Evolutionary conservation across 495 filamentous ascomycete species (phyloP).

Genomic region (Xylona heveae): DNA sequence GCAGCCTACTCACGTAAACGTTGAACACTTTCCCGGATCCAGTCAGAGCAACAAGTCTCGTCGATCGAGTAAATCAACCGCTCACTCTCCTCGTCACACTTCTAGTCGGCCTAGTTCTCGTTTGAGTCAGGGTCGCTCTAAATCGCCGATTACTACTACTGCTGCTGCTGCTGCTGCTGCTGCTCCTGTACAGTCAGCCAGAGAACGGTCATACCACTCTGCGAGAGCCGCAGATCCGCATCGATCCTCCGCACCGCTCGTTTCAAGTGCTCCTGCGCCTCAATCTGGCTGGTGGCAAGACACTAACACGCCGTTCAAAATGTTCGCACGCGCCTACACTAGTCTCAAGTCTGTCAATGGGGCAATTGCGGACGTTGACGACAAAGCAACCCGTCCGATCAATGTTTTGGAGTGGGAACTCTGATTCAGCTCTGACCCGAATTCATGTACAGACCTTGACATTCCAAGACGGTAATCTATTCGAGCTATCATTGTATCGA

Average conservation of each 20-base stretch:
- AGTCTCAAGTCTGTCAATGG: conserved; percentile 2
- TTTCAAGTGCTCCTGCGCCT: too few relatives aligned
- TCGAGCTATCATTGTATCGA: too few relatives aligned
- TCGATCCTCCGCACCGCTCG: background rate
- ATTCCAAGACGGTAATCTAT: too few relatives aligned
- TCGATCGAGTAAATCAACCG: background rate
- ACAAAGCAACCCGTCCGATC: background rate
- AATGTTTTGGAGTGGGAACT: conserved; percentile 2
- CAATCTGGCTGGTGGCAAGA: conserved; percentile 4
- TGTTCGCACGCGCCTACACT: conserved; percentile 1
- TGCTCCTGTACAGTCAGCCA: background rate
- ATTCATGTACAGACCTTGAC: too few relatives aligned
- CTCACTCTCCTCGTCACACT: too few relatives aligned
- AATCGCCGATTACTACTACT: background rate
- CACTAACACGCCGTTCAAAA: conserved; percentile 4
- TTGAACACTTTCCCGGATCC: background rate
- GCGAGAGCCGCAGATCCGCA: conserved; percentile 1
- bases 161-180: background rate
- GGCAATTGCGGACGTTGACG: conserved; percentile 3
- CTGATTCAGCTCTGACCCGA: too few relatives aligned
- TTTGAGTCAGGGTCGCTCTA: background rate
- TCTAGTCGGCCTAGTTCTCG: background rate
- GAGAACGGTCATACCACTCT: background rate
- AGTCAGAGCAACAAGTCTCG: background rate
- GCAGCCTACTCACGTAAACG: too few relatives aligned